Conservation (phyloP, 495 filamentous ascomycete genomes). For the Talaromyces stipitatus region DNA sequence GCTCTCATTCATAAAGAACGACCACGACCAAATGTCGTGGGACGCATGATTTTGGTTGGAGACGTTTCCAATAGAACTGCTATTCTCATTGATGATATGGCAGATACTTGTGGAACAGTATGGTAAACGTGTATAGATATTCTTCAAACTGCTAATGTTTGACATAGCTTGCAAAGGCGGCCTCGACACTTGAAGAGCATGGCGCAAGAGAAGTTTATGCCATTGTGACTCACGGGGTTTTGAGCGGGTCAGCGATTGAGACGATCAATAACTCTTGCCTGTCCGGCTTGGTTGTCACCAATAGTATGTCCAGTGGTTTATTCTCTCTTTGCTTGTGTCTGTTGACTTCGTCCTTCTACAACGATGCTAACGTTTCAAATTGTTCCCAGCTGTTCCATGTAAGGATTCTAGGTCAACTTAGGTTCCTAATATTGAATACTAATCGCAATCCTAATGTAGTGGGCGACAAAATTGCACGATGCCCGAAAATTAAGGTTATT, state of each 20-base stretch:
- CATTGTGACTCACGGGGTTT: constrained; percentile 73
- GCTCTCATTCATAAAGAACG: constrained; percentile 81
- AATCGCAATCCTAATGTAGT: background rate
- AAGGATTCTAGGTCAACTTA: background rate
- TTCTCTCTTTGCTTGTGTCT: background rate
- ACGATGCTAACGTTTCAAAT: background rate
- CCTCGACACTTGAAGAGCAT: constrained; percentile 74
- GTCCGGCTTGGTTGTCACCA: constrained; percentile 7
- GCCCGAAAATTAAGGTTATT: constrained; percentile 6
- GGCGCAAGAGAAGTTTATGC: constrained; percentile 71
- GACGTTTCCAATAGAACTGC: constrained; percentile 61
- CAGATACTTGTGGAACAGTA: constrained; percentile 71
- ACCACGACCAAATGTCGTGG: constrained; percentile 73
- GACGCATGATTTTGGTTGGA: constrained; percentile 85
- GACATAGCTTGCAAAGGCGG: constrained; percentile 62
- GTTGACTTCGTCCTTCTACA: background rate
- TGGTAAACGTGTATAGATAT: background rate
- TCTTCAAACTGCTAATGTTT: background rate
- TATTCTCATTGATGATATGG: constrained; percentile 77
- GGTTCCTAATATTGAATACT: background rate
- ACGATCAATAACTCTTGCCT: constrained; percentile 7
- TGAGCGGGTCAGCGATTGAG: constrained; percentile 46
- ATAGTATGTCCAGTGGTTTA: background rate
- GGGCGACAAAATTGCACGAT: constrained; percentile 3
- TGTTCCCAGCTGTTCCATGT: background rate